Percentiles rank a stretch among this genome's conserved stretches.
phyloP scores from a whole-genome alignment of 1,139 yeast genomes.

The Candida gigantensis region DNA sequence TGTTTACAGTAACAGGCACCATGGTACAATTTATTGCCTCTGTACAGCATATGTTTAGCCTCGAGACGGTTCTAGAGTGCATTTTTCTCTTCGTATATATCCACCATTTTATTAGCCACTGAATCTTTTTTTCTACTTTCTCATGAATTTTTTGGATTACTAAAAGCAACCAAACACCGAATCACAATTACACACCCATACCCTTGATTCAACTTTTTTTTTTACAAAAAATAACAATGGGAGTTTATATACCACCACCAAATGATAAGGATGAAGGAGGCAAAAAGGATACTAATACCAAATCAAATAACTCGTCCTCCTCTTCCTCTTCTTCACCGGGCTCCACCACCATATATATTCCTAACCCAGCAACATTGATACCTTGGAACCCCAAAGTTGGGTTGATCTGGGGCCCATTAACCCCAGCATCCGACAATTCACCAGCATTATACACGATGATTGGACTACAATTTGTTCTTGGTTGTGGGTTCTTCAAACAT shows the following conservation, averaged over 20 bases:
- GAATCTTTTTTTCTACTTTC: too few species aligned
- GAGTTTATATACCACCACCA: conserved; percentile 36
- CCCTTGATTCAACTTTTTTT: too few species aligned
- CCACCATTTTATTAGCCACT: too few species aligned
- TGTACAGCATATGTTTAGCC: too few species aligned
- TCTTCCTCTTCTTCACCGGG: conserved; percentile 16
- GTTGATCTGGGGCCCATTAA: conserved; percentile 62
- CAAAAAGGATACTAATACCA: conserved; percentile 9
- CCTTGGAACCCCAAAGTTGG: conserved; percentile 58
- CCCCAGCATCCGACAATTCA: conserved; percentile 61
- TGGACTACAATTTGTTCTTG: conserved; percentile 48
- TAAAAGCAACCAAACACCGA: too few species aligned
- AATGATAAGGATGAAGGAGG: conserved; percentile 18
- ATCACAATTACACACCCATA: too few species aligned
- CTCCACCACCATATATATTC: conserved; percentile 21
- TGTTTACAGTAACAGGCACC: too few species aligned
- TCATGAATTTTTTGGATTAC: too few species aligned
- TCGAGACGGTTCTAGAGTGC: too few species aligned
- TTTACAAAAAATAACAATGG: conserved; percentile 27
- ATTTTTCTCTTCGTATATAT: too few species aligned
- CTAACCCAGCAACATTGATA: conserved; percentile 25
- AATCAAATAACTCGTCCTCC: conserved; percentile 3
- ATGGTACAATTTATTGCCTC: too few species aligned
- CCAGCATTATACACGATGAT: conserved; percentile 51
- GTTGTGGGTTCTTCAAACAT: conserved; percentile 31